A percentile compares a stretch with the other conserved stretches of the same genome.
Conservation (phyloP, 2,329 filamentous ascomycete genomes). For the Cladophialophora yegresii region DNA sequence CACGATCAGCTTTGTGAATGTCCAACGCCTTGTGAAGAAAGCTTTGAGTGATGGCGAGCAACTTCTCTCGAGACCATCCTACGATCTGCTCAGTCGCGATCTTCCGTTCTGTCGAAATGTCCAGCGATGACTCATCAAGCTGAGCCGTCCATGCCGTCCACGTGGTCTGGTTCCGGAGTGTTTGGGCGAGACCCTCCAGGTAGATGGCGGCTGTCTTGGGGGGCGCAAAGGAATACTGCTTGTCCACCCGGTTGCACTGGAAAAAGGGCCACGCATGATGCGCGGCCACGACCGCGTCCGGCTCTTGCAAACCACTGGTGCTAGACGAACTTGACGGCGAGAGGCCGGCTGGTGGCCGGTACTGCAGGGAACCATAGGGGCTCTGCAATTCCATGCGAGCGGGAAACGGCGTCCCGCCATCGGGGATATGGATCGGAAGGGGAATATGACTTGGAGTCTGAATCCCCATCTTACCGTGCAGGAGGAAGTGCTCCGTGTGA, state of each 20-base stretch:
- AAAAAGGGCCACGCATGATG: conserved; percentile 58
- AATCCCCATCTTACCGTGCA: conserved; percentile 31
- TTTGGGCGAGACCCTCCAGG: conserved; percentile 55
- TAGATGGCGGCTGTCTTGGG: conserved; percentile 55
- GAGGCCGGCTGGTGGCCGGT: conserved; percentile 28
- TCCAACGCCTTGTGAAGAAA: conserved; percentile 71
- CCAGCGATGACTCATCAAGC: conserved; percentile 46
- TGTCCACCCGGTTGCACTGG: conserved; percentile 51
- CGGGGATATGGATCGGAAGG: conserved; percentile 25
- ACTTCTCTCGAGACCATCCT: conserved; percentile 64
- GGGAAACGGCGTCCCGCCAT: conserved; percentile 26
- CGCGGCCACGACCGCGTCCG: conserved; percentile 53
- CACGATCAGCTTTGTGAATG: conserved; percentile 56
- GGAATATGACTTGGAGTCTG: conserved; percentile 33
- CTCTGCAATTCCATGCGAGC: conserved; percentile 30
- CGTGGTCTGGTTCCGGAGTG: conserved; percentile 53
- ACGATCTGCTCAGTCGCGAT: conserved; percentile 53
- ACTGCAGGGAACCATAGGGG: conserved; percentile 26
- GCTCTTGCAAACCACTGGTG: conserved; percentile 41
- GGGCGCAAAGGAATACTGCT: conserved; percentile 50
- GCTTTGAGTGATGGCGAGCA: conserved; percentile 70
- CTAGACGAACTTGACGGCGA: conserved; percentile 32
- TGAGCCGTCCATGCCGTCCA: conserved; percentile 57
- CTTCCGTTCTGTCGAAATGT: conserved; percentile 51
- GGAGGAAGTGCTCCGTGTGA: conserved; percentile 31